Percentiles rank a stretch among this genome's conserved stretches.
phyloP scores from a whole-genome alignment of 2,329 filamentous ascomycete species.

The Exophiala dermatitidis region DNA sequence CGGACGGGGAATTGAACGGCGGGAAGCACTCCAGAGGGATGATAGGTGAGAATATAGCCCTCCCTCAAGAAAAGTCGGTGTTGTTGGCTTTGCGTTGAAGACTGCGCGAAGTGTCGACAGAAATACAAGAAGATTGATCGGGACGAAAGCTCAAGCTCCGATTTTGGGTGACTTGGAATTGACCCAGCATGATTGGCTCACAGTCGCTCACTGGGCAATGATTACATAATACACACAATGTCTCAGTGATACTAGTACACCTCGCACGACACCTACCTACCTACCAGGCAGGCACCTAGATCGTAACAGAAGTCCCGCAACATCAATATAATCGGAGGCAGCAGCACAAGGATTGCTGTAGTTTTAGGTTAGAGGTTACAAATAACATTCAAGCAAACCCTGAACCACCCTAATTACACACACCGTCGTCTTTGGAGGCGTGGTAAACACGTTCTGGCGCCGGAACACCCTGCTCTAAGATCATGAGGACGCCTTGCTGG shows the following conservation, averaged over 20 bases:
- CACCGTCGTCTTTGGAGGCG: no score
- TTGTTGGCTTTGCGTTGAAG: neutral
- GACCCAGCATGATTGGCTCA: neutral
- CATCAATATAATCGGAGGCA: no score
- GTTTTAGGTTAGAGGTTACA: no score
- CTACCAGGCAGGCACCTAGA: no score
- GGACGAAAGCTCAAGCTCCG: neutral
- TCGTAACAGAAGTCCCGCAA: no score
- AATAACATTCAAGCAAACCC: no score
- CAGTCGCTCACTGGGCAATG: neutral
- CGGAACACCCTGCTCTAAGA: neutral
- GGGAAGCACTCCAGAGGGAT: neutral
- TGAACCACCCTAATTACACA: no score
- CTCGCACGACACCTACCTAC: no score
- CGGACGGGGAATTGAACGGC: neutral
- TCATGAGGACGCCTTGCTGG: neutral
- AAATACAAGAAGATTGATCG: neutral
- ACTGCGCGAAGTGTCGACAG: neutral
- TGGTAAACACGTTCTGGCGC: neutral
- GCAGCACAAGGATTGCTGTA: no score
- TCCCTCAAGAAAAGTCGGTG: conserved; percentile 14
- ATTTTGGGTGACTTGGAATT: neutral
- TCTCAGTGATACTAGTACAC: neutral
- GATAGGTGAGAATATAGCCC: neutral
- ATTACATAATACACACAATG: neutral